Evolutionary conservation across 192 early-diverging fungal genomes (phyloP), one percentile per base, ranked within the genome.

Genomic region (Entomortierella lignicola): DNA sequence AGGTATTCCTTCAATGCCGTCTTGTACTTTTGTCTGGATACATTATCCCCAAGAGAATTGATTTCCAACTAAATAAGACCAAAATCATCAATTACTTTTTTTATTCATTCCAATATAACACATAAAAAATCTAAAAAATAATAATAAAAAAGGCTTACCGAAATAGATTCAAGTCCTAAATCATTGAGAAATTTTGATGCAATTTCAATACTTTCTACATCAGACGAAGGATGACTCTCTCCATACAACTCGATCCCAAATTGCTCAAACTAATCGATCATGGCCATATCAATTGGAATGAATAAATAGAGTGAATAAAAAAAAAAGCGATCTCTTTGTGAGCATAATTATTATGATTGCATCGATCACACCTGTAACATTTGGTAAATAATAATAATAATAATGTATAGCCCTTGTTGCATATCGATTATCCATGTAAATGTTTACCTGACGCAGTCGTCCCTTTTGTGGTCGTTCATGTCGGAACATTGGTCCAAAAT

Each of bases 191-290:
- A 86, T 51, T 51, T 47, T 52, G 81, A 81, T 6, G 84, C 89
- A 48, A 87, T 65, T 23, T 84, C 83, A 32, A 92, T 89, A 27
- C 83, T 74, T 50, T 92, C 91, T 8, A 91, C 84, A 66, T 92
- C 91, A 8, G 82, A 74, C 0, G 86, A 84, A 1, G 86, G 80
- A 66, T 90, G 83, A 20, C 69, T 48, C 18, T 82, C 62, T 2
- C 89, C 91, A 43, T 88, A 82, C 2, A 86, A 47, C 48, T 92
- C 91, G 20, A 92, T 62, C 1, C 91, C 91, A 51, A 92, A 87
- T 81, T 92, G 91, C 54, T 92, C 89, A 77, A 92, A 92, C 87
- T 92, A 68, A 61, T n/a, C n/a, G n/a, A n/a, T n/a, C n/a, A n/a
- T n/a, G n/a, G n/a, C n/a, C n/a, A n/a, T n/a, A n/a, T n/a, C n/a